Evolutionary conservation across 2,329 filamentous ascomycete genomes (phyloP).

Genomic region (Hymenoscyphus salicellus): DNA sequence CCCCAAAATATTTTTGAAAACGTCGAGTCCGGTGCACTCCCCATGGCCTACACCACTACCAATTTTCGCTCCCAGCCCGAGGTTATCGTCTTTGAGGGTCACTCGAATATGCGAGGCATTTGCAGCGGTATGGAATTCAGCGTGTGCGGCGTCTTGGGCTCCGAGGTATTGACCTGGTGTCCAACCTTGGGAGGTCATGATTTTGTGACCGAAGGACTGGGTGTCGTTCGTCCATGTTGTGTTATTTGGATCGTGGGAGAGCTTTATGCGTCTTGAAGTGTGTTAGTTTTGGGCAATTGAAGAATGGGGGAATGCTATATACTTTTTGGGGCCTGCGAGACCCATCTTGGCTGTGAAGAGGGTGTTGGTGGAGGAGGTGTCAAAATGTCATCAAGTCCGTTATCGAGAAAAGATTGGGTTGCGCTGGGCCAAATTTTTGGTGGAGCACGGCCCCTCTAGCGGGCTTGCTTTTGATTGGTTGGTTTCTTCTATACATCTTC

Average conservation of each 20-base stretch:
- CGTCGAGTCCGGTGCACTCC: slow-evolving; percentile 79
- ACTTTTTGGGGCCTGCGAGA: slow-evolving; percentile 67
- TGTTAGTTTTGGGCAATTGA: slow-evolving; percentile 33
- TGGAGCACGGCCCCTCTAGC: slow-evolving; percentile 12
- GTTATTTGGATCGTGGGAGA: slow-evolving; percentile 92
- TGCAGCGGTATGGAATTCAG: slow-evolving; percentile 72
- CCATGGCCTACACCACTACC: slow-evolving; percentile 63
- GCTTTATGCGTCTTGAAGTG: slow-evolving; percentile 57
- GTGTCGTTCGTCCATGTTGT: slow-evolving; percentile 86
- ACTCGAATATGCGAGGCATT: slow-evolving; percentile 85
- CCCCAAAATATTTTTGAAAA: slow-evolving; percentile 81
- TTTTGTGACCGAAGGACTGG: slow-evolving; percentile 81
- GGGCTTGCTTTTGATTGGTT: slow-evolving; percentile 24
- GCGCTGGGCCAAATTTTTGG: slow-evolving; percentile 20
- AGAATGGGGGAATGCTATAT: slow-evolving; percentile 37
- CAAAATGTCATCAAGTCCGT: slow-evolving; percentile 9
- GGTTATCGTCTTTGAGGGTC: slow-evolving; percentile 81
- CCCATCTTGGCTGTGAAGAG: slow-evolving; percentile 51
- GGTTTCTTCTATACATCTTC: not conserved
- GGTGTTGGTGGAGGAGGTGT: not conserved
- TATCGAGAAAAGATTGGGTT: slow-evolving; percentile 22
- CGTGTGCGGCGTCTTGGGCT: slow-evolving; percentile 70
- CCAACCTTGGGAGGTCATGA: slow-evolving; percentile 88
- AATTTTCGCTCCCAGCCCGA: slow-evolving; percentile 80
- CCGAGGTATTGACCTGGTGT: slow-evolving; percentile 80